Evolutionary conservation across 495 filamentous ascomycete genomes (phyloP).

Genomic region (Zalerion maritima): DNA sequence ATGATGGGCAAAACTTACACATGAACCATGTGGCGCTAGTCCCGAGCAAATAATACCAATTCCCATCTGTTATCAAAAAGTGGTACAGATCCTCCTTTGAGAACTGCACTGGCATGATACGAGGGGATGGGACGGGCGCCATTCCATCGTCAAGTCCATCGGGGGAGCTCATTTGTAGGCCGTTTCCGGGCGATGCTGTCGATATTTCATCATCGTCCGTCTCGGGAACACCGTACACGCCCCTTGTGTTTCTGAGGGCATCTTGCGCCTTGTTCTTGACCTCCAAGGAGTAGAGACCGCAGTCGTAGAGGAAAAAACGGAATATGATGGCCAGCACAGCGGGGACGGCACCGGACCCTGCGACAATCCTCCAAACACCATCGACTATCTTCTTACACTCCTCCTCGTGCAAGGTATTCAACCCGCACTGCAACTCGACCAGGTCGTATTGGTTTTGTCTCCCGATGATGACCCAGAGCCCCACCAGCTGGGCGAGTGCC

Average conservation of each 20-base stretch:
- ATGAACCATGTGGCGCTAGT: constrained; percentile 24
- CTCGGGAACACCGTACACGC: constrained; percentile 35
- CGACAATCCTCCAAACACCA: constrained; percentile 65
- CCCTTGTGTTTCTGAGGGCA: constrained; percentile 44
- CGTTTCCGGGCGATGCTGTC: constrained; percentile 41
- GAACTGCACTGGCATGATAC: constrained; percentile 16
- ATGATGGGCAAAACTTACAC: too few species aligned
- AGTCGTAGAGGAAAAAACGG: constrained; percentile 60
- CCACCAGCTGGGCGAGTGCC: constrained; percentile 50
- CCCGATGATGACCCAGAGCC: constrained; percentile 50
- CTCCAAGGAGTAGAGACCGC: constrained; percentile 65
- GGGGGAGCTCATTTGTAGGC: constrained; percentile 50
- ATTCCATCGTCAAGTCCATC: constrained; percentile 23
- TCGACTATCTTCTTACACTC: constrained; percentile 54
- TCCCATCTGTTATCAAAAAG: constrained; percentile 20
- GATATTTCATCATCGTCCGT: constrained; percentile 39
- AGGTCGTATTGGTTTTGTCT: constrained; percentile 45
- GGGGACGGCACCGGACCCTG: constrained; percentile 60
- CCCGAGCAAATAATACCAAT: constrained; percentile 22
- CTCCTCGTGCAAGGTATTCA: constrained; percentile 33
- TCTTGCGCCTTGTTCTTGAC: constrained; percentile 50
- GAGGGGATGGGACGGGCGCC: constrained; percentile 2
- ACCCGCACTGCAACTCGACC: constrained; percentile 29
- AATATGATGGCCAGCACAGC: constrained; percentile 58
- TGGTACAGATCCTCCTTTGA: constrained; percentile 13